Base-by-base conservation (phyloP, 2,329 filamentous ascomycete genomes). In the Ceratocystis smalleyi region DNA sequence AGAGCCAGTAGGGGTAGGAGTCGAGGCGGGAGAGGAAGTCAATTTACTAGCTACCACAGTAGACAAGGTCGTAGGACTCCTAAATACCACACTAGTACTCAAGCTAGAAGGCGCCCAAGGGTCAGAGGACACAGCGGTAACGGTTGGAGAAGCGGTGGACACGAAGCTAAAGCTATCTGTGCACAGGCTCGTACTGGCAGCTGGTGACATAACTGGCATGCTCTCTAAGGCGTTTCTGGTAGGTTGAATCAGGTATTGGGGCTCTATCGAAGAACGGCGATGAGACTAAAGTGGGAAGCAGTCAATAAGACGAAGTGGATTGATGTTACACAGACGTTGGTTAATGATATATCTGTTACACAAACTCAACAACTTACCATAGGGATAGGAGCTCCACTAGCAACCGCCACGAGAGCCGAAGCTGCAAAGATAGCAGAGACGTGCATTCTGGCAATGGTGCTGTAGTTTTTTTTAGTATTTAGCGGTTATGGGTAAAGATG, bases 401-500 rank as follows among this genome's bases (percentile, higher is more conserved):
- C 51, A 24, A 54, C 43, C 30, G 54, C 43, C 17, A 66, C 17
- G n/a, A 66, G 64, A 27, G 64, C 32, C 12, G 64, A 66, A 51
- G 61, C 61, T 40, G 61, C 30, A 27, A 66, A 19, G 24, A 66
- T 8, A 43, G 55, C 35, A 45, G 61, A 66, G 61, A 66, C 63
- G 45, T 66, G 54, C 64, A 66, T 66, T 2, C 45, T 65, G 54
- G 43, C 24, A 17, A 60, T 55, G 6, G 6, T 40, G 15, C n/a
- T 40, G 35, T 40, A 15, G 5, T 5, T 61, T 61, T 54, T 49
- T 64, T 47, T 30, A 27, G 10, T 12, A 15, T 61, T 55, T 27
- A 24, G 19, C 43, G 5, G 43, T 32, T 54, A 40, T 40, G 35
- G 10, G 27, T 47, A 43, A 63, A 43, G 30, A 5, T 27, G 40